These are phyloP conservation scores for Tetracladium setigerum DNA, from an alignment of 495 filamentous ascomycete species.

Conservation along the genomic window DNA sequence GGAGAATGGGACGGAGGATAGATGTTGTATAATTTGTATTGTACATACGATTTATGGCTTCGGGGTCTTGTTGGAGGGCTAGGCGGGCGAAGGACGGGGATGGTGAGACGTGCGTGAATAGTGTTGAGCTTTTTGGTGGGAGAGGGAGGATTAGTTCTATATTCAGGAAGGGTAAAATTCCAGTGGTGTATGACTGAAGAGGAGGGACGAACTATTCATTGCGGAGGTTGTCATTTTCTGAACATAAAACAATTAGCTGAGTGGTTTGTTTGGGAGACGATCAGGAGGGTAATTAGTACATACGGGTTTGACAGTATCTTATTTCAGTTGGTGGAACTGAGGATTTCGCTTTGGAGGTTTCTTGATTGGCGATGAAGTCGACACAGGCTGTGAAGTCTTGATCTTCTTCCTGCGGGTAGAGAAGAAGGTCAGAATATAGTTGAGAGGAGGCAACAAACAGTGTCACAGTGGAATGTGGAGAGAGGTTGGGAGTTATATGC, in stretches of 20 bases:
- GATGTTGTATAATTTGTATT: no score
- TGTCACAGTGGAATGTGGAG: no score
- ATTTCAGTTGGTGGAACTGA: slow-evolving; percentile 23
- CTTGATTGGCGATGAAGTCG: slow-evolving; percentile 34
- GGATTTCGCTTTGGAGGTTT: slow-evolving; percentile 11
- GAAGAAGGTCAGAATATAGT: no score
- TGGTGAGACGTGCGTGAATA: slow-evolving; percentile 46
- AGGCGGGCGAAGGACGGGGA: slow-evolving; percentile 60
- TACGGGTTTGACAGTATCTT: slow-evolving; percentile 47
- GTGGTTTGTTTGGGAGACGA: background rate
- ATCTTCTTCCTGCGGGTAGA: slow-evolving; percentile 36
- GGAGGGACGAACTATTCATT: slow-evolving; percentile 43
- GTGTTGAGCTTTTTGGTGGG: slow-evolving; percentile 21
- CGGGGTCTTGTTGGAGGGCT: slow-evolving; percentile 50
- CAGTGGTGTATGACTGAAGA: no score
- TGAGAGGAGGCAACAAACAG: no score
- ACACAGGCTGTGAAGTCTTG: slow-evolving; percentile 41
- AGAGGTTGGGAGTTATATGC: no score
- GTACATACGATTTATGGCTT: slow-evolving; percentile 52
- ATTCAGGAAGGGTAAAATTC: no score
- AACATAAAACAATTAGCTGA: background rate
- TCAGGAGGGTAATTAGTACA: slow-evolving; percentile 1
- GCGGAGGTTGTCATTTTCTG: slow-evolving; percentile 70
- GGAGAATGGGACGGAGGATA: no score
- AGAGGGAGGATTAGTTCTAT: no score